Evolutionary conservation across 1,284 basidiomycete species (phyloP), one percentile per base, ranked within the genome.

Genomic region (Papiliotrema fonsecae): DNA sequence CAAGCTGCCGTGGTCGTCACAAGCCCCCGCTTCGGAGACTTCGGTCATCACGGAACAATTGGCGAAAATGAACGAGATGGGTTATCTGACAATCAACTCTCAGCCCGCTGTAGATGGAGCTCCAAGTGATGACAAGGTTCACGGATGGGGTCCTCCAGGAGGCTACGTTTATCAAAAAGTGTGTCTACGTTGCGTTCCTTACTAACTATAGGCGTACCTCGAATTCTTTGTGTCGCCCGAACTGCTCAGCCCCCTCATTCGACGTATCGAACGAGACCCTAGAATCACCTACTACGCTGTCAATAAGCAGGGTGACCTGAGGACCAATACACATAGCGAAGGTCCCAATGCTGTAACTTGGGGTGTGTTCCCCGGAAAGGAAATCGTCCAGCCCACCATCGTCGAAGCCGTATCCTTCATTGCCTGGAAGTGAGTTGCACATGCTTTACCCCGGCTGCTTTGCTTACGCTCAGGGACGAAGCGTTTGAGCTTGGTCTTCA

Each of bases 281-380:
- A 83, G 87, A 62, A 88, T 97, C 71, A 98, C 92, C 5, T 99
- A 98, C 78, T 93, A 97, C 66, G 91, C 93, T 21, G 76, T 76
- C 47, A 73, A 75, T 64, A 61, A 62, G 48, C 82, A 84, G 50
- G 96, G 96, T 39, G 93, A 98, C 70, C 79, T 99, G 55, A 82
- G 86, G 52, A 97, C 94, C 49, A 99, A 98, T 78, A 94, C 85
- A 19, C 88, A 90, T 58, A 88, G 86, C 1, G 91, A 97, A 47
- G 90, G 92, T 13, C 93, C 94, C 26, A 98, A 97, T 67, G 96
- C 96, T 13, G 94, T 99, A 45, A 99, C 96, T 0, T 98, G 94
- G 96, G 96, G 96, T 64, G 91, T 97, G 11, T 99, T 97, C 81
- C 93, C 96, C 18, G 89, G 89, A 48, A 94, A 96, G 74, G 96